Percentiles rank a stretch among this genome's conserved stretches.
Conservation (phyloP, 2,329 filamentous ascomycete genomes). For the Pyrenophora graminea region DNA sequence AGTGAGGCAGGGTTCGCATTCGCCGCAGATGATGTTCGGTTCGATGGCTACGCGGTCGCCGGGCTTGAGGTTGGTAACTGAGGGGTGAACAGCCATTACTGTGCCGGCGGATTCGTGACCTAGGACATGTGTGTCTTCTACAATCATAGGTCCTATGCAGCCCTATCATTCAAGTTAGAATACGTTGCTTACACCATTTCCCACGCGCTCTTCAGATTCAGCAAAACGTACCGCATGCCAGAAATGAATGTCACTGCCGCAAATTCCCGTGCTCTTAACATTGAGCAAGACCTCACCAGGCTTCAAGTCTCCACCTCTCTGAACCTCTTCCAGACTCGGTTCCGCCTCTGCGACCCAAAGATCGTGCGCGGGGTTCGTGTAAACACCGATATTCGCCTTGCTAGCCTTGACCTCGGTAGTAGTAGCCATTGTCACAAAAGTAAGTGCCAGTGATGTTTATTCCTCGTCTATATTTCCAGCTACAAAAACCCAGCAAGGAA, state of each 20-base stretch:
- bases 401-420: slow-evolving; percentile 53
- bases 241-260: slow-evolving; percentile 95
- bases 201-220: background rate
- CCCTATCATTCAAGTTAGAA: slow-evolving; percentile 46
- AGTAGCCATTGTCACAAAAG: background rate
- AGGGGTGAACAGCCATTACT: slow-evolving; percentile 78
- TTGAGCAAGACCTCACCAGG: slow-evolving; percentile 85
- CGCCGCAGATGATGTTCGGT: slow-evolving; percentile 89
- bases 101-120: slow-evolving; percentile 91
- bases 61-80: slow-evolving; percentile 74
- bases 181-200: background rate
- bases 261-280: slow-evolving; percentile 93
- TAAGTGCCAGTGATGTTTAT: too few species aligned
- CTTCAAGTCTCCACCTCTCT: slow-evolving; percentile 69
- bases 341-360: slow-evolving; percentile 83
- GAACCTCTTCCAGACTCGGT: slow-evolving; percentile 75
- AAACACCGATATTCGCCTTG: slow-evolving; percentile 93
- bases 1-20: slow-evolving; percentile 87
- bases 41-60: slow-evolving; percentile 94
- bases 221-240: slow-evolving; percentile 72
- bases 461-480: too few species aligned
- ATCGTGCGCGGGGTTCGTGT: slow-evolving; percentile 90
- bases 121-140: slow-evolving; percentile 84
- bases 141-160: slow-evolving; percentile 95
- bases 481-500: too few species aligned